phyloP scores from a whole-genome alignment of 352 stramenopile genomes.

The Phytophthora boehmeriae region DNA sequence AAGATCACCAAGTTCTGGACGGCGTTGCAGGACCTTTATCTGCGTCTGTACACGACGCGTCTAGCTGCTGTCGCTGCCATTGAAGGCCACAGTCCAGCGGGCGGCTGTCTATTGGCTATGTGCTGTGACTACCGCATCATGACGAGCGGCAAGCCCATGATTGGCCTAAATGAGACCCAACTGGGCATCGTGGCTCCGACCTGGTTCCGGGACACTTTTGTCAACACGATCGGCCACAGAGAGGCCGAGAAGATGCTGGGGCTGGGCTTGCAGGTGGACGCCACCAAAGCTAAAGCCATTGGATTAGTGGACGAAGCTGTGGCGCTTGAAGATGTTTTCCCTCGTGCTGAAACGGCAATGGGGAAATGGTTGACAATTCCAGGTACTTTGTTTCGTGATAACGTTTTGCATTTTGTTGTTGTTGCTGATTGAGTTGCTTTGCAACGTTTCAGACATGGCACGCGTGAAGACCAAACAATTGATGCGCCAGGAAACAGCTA shows the following conservation, averaged over 20 bases:
- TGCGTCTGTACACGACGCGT: conserved; percentile 92
- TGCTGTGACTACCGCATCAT: conserved; percentile 96
- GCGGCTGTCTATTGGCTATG: conserved; percentile 94
- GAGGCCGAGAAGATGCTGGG: conserved; percentile 88
- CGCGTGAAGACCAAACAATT: conserved; percentile 78
- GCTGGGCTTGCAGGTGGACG: conserved; percentile 79
- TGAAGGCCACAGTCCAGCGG: conserved; percentile 92
- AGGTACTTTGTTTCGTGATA: conserved; percentile 40
- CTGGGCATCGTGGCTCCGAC: conserved; percentile 90
- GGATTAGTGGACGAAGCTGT: conserved; percentile 82
- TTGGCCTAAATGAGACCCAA: conserved; percentile 95
- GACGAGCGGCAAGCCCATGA: conserved; percentile 84
- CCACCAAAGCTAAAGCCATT: conserved; percentile 73
- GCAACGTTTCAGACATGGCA: conserved; percentile 45
- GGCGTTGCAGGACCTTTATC: conserved; percentile 91
- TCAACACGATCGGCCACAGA: conserved; percentile 86
- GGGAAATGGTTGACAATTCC: conserved; percentile 84
- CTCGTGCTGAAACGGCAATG: conserved; percentile 63
- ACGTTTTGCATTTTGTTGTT: not conserved
- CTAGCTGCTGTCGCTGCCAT: conserved; percentile 91
- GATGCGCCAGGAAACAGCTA: conserved; percentile 77
- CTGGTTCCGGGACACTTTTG: conserved; percentile 83
- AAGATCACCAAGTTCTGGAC: conserved; percentile 91
- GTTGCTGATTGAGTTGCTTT: conserved; percentile 5
- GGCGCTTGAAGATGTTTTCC: conserved; percentile 76